phyloP scores from a whole-genome alignment of 768 basidiomycete genomes.

The Daedalea quercina region DNA sequence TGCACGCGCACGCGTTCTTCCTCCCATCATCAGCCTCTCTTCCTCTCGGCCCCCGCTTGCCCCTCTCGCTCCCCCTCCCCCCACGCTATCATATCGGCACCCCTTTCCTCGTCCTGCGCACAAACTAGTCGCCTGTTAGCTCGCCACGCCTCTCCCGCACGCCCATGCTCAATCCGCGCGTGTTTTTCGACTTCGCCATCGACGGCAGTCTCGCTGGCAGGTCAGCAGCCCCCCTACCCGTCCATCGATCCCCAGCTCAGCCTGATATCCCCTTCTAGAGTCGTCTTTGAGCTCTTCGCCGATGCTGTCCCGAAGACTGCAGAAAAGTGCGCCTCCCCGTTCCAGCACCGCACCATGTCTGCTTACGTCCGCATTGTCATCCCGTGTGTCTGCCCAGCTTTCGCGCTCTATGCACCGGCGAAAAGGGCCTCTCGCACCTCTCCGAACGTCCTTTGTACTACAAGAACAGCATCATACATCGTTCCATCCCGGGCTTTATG shows the following conservation, averaged over 20 bases:
- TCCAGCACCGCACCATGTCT: background rate
- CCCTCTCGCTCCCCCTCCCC: too few relatives aligned
- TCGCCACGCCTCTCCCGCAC: background rate
- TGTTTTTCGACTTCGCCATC: slow-evolving; percentile 62
- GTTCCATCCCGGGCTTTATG: slow-evolving; percentile 77
- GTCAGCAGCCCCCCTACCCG: slow-evolving; percentile 24
- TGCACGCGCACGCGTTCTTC: too few relatives aligned
- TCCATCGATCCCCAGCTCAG: background rate
- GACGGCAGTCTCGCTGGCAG: slow-evolving; percentile 47
- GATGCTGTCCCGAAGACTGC: slow-evolving; percentile 68
- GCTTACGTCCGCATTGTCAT: background rate
- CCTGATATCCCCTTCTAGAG: slow-evolving; percentile 29
- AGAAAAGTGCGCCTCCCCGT: slow-evolving; percentile 54
- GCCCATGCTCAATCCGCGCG: slow-evolving; percentile 50
- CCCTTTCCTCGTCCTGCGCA: background rate
- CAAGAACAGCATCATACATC: slow-evolving; percentile 72
- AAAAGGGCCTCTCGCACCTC: slow-evolving; percentile 62
- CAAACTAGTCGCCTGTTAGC: background rate
- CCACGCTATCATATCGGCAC: too few relatives aligned
- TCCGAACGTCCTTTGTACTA: slow-evolving; percentile 73
- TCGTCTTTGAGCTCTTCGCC: slow-evolving; percentile 71
- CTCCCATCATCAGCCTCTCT: too few relatives aligned
- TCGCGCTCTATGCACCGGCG: slow-evolving; percentile 80
- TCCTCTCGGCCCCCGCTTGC: too few relatives aligned
- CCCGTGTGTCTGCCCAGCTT: slow-evolving; percentile 47